A percentile compares a stretch with the other conserved stretches of the same genome.
These are phyloP conservation scores for Aspergillus sojae DNA, from an alignment of 2,329 filamentous ascomycete species.

Conservation along the genomic window DNA sequence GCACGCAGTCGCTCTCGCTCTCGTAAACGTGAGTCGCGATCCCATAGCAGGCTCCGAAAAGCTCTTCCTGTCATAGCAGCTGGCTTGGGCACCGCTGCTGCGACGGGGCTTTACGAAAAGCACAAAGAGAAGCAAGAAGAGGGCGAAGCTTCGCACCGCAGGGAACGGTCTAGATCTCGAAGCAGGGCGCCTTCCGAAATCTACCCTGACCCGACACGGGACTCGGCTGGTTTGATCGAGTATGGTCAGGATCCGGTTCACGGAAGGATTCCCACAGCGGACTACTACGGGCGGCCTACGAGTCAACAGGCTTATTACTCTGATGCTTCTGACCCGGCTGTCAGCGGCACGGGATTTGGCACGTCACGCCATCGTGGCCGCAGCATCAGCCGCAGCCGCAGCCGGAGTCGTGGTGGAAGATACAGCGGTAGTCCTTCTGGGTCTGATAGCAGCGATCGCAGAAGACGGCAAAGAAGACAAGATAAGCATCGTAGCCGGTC, in stretches of 20 bases:
- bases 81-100: constrained; percentile 62
- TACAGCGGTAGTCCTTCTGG: constrained; percentile 41
- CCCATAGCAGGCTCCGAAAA: constrained; percentile 57
- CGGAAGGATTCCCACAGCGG: constrained; percentile 53
- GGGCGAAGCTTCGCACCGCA: constrained; percentile 46
- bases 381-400: constrained; percentile 48
- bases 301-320: constrained; percentile 44
- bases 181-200: constrained; percentile 43
- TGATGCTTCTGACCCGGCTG: constrained; percentile 47
- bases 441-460: constrained; percentile 38
- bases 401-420: constrained; percentile 44
- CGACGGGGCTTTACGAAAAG: constrained; percentile 65
- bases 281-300: constrained; percentile 49
- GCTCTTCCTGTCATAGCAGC: constrained; percentile 64
- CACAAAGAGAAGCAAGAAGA: constrained; percentile 62
- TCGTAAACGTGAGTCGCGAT: constrained; percentile 53
- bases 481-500: constrained; percentile 43
- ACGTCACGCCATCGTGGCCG: constrained; percentile 37
- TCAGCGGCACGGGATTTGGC: constrained; percentile 31
- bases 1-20: constrained; percentile 61
- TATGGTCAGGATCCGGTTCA: constrained; percentile 66
- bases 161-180: constrained; percentile 50
- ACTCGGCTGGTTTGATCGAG: constrained; percentile 60
- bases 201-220: constrained; percentile 44
- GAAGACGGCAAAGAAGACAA: constrained; percentile 33